Evolutionary conservation across 257 asterid species (phyloP).

Genomic region (Perilla frutescens): DNA sequence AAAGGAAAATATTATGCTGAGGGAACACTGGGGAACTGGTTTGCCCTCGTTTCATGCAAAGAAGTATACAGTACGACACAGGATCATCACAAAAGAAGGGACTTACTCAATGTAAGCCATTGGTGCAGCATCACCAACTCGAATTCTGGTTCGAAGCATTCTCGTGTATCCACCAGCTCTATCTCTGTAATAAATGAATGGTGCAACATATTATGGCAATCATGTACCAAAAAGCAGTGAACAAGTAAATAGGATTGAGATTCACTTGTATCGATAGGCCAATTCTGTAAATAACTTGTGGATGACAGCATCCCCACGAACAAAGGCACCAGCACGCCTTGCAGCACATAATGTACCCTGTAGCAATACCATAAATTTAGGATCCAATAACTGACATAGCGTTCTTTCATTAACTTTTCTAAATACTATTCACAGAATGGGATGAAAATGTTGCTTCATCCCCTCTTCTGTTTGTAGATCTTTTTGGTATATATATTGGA

Average conservation of each 20-base stretch:
- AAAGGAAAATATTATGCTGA: neutral
- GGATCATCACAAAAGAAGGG: slow-evolving; percentile 1
- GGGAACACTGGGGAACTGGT: neutral
- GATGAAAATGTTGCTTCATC: neutral
- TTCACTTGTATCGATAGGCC: slow-evolving; percentile 94
- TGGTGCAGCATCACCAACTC: slow-evolving; percentile 93
- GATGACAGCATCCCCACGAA: slow-evolving; percentile 89
- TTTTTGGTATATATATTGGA: neutral
- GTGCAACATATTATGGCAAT: slow-evolving; percentile 25
- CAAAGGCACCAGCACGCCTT: slow-evolving; percentile 88
- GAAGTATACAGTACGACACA: neutral
- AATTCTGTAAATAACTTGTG: slow-evolving; percentile 94
- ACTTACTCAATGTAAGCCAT: slow-evolving; percentile 96
- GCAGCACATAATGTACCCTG: slow-evolving; percentile 93
- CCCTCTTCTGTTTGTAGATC: neutral
- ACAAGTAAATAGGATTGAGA: slow-evolving; percentile 20
- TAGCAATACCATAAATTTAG: slow-evolving; percentile 17
- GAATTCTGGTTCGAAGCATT: slow-evolving; percentile 85
- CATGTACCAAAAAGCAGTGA: neutral
- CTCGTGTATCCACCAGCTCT: slow-evolving; percentile 98
- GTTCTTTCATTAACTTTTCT: neutral
- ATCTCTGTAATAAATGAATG: slow-evolving; percentile 43
- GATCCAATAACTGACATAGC: neutral
- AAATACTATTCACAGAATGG: neutral
- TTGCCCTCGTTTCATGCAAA: neutral